Evolutionary conservation across 192 early-diverging fungal species (phyloP).

Genomic region (Haplosporangium gracile): DNA sequence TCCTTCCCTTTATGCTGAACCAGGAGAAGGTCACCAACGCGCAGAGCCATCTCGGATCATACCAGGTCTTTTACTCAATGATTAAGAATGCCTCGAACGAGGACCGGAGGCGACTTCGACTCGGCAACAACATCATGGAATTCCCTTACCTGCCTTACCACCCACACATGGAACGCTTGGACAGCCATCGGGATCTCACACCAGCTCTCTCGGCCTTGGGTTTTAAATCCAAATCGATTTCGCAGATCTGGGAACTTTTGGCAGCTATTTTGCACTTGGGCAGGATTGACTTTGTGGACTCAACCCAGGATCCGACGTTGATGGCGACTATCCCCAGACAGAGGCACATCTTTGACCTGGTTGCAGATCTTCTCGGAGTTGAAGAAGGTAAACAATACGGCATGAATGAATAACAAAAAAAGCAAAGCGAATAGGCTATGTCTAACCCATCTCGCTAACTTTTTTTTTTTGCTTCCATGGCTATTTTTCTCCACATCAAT

Average conservation of each 20-base stretch:
- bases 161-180: conserved; percentile 60
- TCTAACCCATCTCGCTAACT: not conserved
- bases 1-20: conserved; percentile 78
- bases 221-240: conserved; percentile 74
- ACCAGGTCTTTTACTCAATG: conserved; percentile 88
- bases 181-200: conserved; percentile 73
- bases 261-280: conserved; percentile 93
- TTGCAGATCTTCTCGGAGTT: conserved; percentile 86
- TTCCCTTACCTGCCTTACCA: conserved; percentile 48
- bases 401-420: not conserved
- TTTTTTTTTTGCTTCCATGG: not conserved
- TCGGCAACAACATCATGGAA: conserved; percentile 64
- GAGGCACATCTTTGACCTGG: conserved; percentile 77
- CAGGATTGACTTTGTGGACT: conserved; percentile 84
- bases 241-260: conserved; percentile 87
- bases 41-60: conserved; percentile 70
- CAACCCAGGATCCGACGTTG: conserved; percentile 67
- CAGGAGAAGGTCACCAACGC: conserved; percentile 72
- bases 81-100: conserved; percentile 75
- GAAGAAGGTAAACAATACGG: conserved; percentile 39
- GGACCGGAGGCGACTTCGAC: conserved; percentile 75
- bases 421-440: not conserved
- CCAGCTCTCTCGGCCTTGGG: conserved; percentile 74
- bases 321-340: conserved; percentile 85
- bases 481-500: not conserved